A percentile compares a stretch with the other conserved stretches of the same genome.
These are phyloP conservation scores for Triticum turgidum DNA, from an alignment of 176 grass and related monocot genomes.

Conservation along the genomic window DNA sequence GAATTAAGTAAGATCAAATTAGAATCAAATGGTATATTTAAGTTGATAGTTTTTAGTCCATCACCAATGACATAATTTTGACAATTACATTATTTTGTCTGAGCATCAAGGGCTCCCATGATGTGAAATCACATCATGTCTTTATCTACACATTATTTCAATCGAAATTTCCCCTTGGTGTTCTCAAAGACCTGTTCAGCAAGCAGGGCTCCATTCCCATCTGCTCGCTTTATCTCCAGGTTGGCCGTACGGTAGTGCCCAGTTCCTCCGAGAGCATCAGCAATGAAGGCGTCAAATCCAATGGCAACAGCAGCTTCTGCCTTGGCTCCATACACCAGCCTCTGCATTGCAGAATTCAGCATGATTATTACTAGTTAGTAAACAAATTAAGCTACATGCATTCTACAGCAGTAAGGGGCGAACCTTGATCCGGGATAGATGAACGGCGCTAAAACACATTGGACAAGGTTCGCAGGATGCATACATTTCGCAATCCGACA, in stretches of 20 bases:
- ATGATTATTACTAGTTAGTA: neutral
- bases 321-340: conserved; percentile 88
- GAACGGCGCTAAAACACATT: conserved; percentile 90
- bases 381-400: neutral
- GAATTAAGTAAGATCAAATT: neutral
- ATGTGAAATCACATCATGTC: conserved; percentile 29
- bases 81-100: conserved; percentile 26
- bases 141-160: conserved; percentile 50
- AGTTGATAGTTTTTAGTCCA: conserved; percentile 8
- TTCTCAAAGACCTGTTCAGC: conserved; percentile 94
- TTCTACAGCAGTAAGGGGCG: neutral
- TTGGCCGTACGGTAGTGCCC: conserved; percentile 77
- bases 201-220: conserved; percentile 88
- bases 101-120: conserved; percentile 2
- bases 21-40: conserved; percentile 15
- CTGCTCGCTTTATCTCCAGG: conserved; percentile 77
- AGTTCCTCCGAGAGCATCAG: conserved; percentile 86
- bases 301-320: conserved; percentile 88
- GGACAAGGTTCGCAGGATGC: conserved; percentile 92
- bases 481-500: conserved; percentile 90
- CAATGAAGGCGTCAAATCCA: conserved; percentile 96
- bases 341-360: conserved; percentile 44
- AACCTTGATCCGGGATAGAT: conserved; percentile 88
- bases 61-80: neutral
- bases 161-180: conserved; percentile 85